Percentiles rank a stretch among this genome's conserved stretches.
These are phyloP conservation scores for Trichoderma atrobrunneum DNA, from an alignment of 2,329 filamentous ascomycete genomes.

Conservation along the genomic window DNA sequence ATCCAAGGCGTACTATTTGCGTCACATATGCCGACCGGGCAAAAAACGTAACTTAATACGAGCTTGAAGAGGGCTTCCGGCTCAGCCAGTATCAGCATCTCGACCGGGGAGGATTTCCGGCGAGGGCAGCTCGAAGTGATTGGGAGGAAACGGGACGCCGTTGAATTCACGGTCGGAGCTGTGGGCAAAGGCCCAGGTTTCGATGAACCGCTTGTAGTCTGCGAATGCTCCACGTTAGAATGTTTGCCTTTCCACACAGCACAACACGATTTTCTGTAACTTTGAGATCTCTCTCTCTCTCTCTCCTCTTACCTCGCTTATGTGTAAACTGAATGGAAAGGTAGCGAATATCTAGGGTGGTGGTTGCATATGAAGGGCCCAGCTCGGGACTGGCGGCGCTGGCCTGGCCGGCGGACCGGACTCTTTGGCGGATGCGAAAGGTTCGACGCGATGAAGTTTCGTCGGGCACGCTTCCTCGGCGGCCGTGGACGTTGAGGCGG, in stretches of 20 bases:
- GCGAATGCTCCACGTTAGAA: neutral
- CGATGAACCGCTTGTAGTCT: slow-evolving; percentile 48
- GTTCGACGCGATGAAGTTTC: slow-evolving; percentile 38
- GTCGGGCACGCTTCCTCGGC: slow-evolving; percentile 42
- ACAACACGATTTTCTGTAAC: neutral
- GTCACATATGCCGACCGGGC: neutral
- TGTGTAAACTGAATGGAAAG: slow-evolving; percentile 50
- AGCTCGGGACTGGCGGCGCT: slow-evolving; percentile 24
- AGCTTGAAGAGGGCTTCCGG: neutral
- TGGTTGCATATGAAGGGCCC: slow-evolving; percentile 24
- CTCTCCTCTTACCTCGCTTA: slow-evolving; percentile 39
- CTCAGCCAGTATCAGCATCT: slow-evolving; percentile 1
- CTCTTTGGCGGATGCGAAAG: slow-evolving; percentile 41
- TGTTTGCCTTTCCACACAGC: neutral
- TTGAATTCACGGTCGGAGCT: slow-evolving; percentile 46
- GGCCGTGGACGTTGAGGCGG: slow-evolving; percentile 40
- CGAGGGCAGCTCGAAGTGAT: slow-evolving; percentile 47
- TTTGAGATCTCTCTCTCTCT: neutral
- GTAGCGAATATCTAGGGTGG: slow-evolving; percentile 45
- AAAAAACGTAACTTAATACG: neutral
- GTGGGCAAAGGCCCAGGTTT: slow-evolving; percentile 46
- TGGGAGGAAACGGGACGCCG: slow-evolving; percentile 44
- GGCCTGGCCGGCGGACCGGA: slow-evolving; percentile 32
- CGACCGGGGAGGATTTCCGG: slow-evolving; percentile 42
- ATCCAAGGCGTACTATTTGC: neutral